A percentile compares a stretch with the other conserved stretches of the same genome.
These are phyloP conservation scores for Pelargonium australe DNA, from an alignment of 441 rosid species.

Conservation along the genomic window DNA sequence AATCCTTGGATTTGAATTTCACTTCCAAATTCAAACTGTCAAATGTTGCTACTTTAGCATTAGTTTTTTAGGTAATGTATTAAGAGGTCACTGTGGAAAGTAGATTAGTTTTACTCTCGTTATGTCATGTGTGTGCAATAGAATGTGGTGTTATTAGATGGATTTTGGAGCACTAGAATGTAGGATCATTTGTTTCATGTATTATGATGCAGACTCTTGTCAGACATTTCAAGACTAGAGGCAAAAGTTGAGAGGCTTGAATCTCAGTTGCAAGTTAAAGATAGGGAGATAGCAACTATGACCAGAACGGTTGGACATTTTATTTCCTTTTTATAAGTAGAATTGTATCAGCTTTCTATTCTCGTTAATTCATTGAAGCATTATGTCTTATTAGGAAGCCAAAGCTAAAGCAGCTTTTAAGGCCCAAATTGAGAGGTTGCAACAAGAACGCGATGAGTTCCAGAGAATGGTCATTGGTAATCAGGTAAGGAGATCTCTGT, in stretches of 20 bases:
- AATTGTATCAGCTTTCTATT: slow-evolving; percentile 9
- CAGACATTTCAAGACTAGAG: slow-evolving; percentile 90
- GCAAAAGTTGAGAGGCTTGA: slow-evolving; percentile 97
- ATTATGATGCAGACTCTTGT: slow-evolving; percentile 42
- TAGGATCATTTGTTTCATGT: not conserved
- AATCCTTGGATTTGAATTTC: too few species aligned
- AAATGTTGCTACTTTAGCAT: not conserved
- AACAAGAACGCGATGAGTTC: slow-evolving; percentile 95
- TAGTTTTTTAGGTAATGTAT: not conserved
- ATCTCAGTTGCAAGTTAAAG: slow-evolving; percentile 66
- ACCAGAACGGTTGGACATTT: slow-evolving; percentile 66
- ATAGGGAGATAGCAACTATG: slow-evolving; percentile 92
- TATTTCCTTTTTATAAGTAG: slow-evolving; percentile 11
- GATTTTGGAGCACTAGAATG: not conserved
- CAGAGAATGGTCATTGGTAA: slow-evolving; percentile 97
- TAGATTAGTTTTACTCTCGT: not conserved
- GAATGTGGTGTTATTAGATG: not conserved
- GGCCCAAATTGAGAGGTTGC: slow-evolving; percentile 88
- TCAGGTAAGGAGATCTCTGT: slow-evolving; percentile 52
- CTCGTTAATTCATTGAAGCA: slow-evolving; percentile 15
- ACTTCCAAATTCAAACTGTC: too few species aligned
- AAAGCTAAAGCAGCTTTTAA: slow-evolving; percentile 82
- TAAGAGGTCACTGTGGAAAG: not conserved
- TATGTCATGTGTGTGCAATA: not conserved
- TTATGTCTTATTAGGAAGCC: slow-evolving; percentile 55